Evolutionary conservation across 2,329 filamentous ascomycete species (phyloP).

Genomic region (Cordyceps pruinosa): DNA sequence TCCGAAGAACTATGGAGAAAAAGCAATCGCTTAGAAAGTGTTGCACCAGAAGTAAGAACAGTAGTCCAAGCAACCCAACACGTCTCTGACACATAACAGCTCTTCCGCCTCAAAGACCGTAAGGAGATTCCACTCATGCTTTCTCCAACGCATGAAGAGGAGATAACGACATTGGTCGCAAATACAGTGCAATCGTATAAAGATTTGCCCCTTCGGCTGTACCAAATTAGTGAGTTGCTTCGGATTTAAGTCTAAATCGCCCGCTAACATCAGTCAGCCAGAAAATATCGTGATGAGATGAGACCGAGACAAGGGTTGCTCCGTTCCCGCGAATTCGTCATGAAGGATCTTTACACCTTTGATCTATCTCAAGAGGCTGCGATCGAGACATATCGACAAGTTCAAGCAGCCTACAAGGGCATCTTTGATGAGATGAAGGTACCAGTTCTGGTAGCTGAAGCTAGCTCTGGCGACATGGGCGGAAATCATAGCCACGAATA

Average conservation of each 20-base stretch:
- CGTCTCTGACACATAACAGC: slow-evolving; percentile 38
- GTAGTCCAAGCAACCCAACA: background rate
- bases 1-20: slow-evolving; percentile 76
- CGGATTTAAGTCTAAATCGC: too few species aligned
- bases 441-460: slow-evolving; percentile 77
- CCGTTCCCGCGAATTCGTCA: slow-evolving; percentile 83
- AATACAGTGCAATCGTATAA: slow-evolving; percentile 73
- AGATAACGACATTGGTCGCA: slow-evolving; percentile 78
- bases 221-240: slow-evolving; percentile 67
- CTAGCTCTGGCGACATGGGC: slow-evolving; percentile 94
- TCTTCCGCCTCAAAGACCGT: slow-evolving; percentile 75
- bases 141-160: slow-evolving; percentile 92
- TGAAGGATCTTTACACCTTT: slow-evolving; percentile 99
- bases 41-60: slow-evolving; percentile 60
- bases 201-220: slow-evolving; percentile 76
- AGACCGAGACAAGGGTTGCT: slow-evolving; percentile 83
- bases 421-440: slow-evolving; percentile 80
- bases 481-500: slow-evolving; percentile 92
- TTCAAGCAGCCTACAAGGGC: slow-evolving; percentile 64
- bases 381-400: slow-evolving; percentile 69
- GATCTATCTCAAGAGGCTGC: slow-evolving; percentile 63
- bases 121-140: slow-evolving; percentile 69
- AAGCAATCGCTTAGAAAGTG: slow-evolving; percentile 71
- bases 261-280: slow-evolving; percentile 42
- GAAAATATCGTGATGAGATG: slow-evolving; percentile 92